Conservation (phyloP, 495 filamentous ascomycete species). For the Trichocladium antarcticum region DNA sequence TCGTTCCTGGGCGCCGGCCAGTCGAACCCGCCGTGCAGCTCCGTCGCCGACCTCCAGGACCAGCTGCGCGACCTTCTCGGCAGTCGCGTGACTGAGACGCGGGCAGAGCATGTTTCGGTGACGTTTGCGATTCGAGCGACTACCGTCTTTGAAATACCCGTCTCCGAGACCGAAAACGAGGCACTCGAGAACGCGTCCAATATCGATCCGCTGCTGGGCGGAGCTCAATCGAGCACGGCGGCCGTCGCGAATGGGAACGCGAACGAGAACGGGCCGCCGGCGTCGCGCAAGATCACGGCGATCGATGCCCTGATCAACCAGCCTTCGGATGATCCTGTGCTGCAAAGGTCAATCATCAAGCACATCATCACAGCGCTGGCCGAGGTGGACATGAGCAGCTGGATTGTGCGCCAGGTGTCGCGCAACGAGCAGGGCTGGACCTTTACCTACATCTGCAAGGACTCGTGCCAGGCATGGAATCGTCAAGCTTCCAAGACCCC, state of each 20-base stretch:
- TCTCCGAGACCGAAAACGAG: slow-evolving; percentile 25
- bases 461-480: slow-evolving; percentile 37
- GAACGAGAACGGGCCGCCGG: slow-evolving; percentile 1
- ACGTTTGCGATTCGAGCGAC: slow-evolving; percentile 31
- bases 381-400: slow-evolving; percentile 32
- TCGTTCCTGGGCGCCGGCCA: slow-evolving; percentile 24
- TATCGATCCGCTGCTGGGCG: slow-evolving; percentile 22
- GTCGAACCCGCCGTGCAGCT: slow-evolving; percentile 27
- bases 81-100: slow-evolving; percentile 28
- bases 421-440: slow-evolving; percentile 35
- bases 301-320: slow-evolving; percentile 35
- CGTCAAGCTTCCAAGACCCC: slow-evolving; percentile 31
- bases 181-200: slow-evolving; percentile 17
- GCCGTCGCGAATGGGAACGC: slow-evolving; percentile 1
- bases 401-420: slow-evolving; percentile 32
- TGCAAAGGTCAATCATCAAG: slow-evolving; percentile 33
- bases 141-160: slow-evolving; percentile 27
- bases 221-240: slow-evolving; percentile 9
- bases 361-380: slow-evolving; percentile 31
- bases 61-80: slow-evolving; percentile 27
- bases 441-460: slow-evolving; percentile 39
- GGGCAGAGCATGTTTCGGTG: slow-evolving; percentile 31
- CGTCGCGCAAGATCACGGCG: slow-evolving; percentile 19
- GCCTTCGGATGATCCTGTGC: slow-evolving; percentile 29
- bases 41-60: slow-evolving; percentile 31